phyloP scores from a whole-genome alignment of 73 alveolate species.

The Symbiodinium natans region DNA sequence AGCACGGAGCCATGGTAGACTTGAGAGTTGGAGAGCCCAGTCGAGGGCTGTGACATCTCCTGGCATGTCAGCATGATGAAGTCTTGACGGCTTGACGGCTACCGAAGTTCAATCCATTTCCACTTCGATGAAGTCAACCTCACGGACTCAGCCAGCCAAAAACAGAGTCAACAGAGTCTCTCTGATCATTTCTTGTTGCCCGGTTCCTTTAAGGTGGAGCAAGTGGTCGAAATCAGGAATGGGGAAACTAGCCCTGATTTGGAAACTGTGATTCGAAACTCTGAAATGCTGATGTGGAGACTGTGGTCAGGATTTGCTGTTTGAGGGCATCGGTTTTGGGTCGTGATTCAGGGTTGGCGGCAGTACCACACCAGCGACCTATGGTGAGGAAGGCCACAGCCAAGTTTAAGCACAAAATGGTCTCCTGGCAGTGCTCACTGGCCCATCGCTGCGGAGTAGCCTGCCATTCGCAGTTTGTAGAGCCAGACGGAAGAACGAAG shows the following conservation, averaged over 20 bases:
- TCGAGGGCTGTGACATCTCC: constrained; percentile 1
- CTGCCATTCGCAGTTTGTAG: no score
- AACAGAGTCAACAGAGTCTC: background rate
- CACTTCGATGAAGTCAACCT: background rate
- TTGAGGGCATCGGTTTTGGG: background rate
- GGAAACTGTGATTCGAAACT: no score
- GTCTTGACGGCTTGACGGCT: background rate
- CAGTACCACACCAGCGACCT: background rate
- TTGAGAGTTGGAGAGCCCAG: background rate
- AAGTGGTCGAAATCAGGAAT: no score
- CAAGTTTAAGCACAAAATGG: background rate
- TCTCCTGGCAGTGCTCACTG: constrained; percentile 74
- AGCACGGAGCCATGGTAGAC: background rate
- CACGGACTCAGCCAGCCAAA: background rate
- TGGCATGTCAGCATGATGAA: background rate
- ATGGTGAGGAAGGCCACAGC: background rate
- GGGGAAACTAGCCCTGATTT: no score
- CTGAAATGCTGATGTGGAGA: background rate
- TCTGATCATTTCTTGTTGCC: background rate
- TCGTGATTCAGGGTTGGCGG: background rate
- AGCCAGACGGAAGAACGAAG: no score
- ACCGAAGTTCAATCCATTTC: background rate
- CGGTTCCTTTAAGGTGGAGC: no score
- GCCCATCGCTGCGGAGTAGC: constrained; percentile 88
- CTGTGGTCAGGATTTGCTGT: background rate